These are phyloP conservation scores for Agaricales sp. DNA, from an alignment of 1,284 basidiomycete species.

Conservation along the genomic window DNA sequence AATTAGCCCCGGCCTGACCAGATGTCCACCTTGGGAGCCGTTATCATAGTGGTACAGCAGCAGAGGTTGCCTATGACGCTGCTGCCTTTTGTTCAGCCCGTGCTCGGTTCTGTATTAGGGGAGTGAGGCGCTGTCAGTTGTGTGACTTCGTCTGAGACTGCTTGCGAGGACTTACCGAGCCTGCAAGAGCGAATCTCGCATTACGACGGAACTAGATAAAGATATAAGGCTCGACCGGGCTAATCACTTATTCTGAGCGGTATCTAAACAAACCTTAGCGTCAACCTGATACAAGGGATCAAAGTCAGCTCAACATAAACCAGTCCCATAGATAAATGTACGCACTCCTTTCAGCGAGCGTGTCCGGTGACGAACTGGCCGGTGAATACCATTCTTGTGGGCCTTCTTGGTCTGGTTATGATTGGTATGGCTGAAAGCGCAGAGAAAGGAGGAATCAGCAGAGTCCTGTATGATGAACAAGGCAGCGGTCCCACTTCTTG, in stretches of 20 bases:
- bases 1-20: constrained; percentile 7
- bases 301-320: constrained; percentile 4
- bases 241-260: constrained; percentile 1
- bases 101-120: constrained; percentile 57
- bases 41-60: not conserved
- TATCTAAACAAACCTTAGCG: constrained; percentile 52
- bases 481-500: constrained; percentile 48
- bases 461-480: not conserved
- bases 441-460: constrained; percentile 10
- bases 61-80: constrained; percentile 18
- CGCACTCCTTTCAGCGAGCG: constrained; percentile 88
- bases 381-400: constrained; percentile 95
- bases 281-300: constrained; percentile 49
- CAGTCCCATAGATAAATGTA: constrained; percentile 15
- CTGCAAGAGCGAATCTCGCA: constrained; percentile 65
- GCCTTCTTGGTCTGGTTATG: constrained; percentile 95
- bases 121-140: constrained; percentile 10
- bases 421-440: constrained; percentile 59
- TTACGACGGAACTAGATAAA: constrained; percentile 76
- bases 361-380: constrained; percentile 65
- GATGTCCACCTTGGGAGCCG: constrained; percentile 1
- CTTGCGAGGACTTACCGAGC: constrained; percentile 51
- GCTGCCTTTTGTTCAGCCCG: constrained; percentile 44
- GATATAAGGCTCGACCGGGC: constrained; percentile 10
- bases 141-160: not conserved